Conservation (phyloP, 2,329 filamentous ascomycete species). For the Diaporthe citri region DNA sequence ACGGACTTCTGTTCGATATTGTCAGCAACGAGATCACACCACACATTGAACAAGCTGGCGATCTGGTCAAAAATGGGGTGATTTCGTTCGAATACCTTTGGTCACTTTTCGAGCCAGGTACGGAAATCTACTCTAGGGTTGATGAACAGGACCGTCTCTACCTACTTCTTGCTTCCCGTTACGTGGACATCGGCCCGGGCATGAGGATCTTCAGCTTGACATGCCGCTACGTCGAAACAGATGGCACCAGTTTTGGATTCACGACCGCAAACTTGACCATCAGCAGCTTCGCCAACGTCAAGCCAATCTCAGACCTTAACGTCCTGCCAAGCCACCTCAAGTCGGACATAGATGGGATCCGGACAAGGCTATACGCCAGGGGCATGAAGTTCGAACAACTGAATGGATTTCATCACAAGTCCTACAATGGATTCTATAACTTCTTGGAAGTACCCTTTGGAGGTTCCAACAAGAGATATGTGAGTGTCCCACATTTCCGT, state of each 20-base stretch:
- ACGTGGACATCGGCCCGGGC: not conserved
- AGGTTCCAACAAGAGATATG: not conserved
- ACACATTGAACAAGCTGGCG: not conserved
- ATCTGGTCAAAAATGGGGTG: slow-evolving; percentile 15
- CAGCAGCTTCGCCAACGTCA: slow-evolving; percentile 45
- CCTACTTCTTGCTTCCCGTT: not conserved
- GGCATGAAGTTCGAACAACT: not conserved
- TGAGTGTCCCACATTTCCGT: not conserved
- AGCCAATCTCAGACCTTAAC: slow-evolving; percentile 45
- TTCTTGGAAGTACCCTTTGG: not conserved
- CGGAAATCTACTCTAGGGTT: not conserved
- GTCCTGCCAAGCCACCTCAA: slow-evolving; percentile 47
- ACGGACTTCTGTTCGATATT: not conserved
- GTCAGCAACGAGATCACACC: slow-evolving; percentile 1
- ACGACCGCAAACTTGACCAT: slow-evolving; percentile 44
- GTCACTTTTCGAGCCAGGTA: not conserved
- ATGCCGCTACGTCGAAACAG: slow-evolving; percentile 48
- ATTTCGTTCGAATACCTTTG: slow-evolving; percentile 8
- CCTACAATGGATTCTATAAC: not conserved
- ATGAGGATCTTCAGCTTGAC: not conserved
- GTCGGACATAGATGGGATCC: not conserved
- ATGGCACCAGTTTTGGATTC: slow-evolving; percentile 50
- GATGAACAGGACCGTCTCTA: not conserved
- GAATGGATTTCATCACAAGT: not conserved
- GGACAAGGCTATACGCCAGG: not conserved